Evolutionary conservation across 371 early-diverging fungal species (phyloP).

Genomic region (Mucor saturninus): DNA sequence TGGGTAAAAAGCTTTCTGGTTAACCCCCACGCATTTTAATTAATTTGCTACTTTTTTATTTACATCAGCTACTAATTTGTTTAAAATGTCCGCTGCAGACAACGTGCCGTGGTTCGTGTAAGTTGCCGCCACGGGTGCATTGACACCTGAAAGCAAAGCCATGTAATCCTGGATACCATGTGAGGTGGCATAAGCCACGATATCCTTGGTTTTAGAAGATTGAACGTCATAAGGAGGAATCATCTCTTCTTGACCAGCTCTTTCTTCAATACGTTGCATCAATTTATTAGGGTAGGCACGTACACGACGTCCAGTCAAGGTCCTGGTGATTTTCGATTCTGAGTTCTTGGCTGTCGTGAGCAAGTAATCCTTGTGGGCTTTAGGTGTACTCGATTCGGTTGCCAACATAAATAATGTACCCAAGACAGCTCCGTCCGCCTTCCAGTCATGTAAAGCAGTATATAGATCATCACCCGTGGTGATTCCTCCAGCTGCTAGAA

Average conservation of each 20-base stretch:
- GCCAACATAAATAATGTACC: slow-evolving; percentile 52
- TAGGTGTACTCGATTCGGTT: slow-evolving; percentile 35
- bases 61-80: slow-evolving; percentile 33
- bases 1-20: not conserved
- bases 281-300: slow-evolving; percentile 45
- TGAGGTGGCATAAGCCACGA: slow-evolving; percentile 33
- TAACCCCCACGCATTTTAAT: too few relatives aligned
- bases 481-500: slow-evolving; percentile 54
- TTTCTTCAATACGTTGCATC: slow-evolving; percentile 35
- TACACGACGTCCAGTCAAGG: slow-evolving; percentile 40
- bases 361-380: slow-evolving; percentile 33
- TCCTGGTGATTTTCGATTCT: slow-evolving; percentile 34
- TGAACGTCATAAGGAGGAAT: slow-evolving; percentile 48
- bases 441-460: slow-evolving; percentile 18
- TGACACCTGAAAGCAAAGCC: slow-evolving; percentile 37
- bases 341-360: slow-evolving; percentile 16
- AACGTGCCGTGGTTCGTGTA: slow-evolving; percentile 44
- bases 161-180: slow-evolving; percentile 37
- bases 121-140: slow-evolving; percentile 30
- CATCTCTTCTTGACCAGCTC: not conserved
- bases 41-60: not conserved
- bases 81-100: slow-evolving; percentile 32
- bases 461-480: slow-evolving; percentile 31
- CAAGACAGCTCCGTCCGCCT: slow-evolving; percentile 44
- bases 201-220: slow-evolving; percentile 48